A percentile compares a stretch with the other conserved stretches of the same genome.
Evolutionary conservation across 345 rosid species (phyloP).

Genomic region (Syzygium jambos): DNA sequence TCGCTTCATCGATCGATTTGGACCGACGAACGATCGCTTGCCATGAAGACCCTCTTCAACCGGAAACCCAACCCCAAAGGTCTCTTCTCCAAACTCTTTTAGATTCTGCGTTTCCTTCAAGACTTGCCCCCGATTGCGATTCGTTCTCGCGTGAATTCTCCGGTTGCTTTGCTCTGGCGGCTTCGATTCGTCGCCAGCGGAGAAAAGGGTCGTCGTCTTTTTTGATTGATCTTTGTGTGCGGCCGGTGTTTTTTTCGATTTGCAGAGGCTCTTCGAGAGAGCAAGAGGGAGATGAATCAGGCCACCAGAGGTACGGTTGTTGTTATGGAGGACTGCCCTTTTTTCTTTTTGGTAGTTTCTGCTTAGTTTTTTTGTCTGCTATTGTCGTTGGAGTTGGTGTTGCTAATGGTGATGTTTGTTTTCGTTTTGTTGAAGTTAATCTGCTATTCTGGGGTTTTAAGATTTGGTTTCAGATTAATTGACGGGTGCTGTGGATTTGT

Average conservation of each 20-base stretch:
- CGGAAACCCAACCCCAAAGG: constrained; percentile 77
- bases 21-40: background rate
- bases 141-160: background rate
- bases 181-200: background rate
- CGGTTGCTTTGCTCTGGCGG: background rate
- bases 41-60: constrained; percentile 52
- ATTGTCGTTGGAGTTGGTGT: background rate
- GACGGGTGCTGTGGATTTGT: background rate
- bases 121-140: background rate
- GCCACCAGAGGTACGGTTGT: constrained; percentile 75
- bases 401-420: background rate
- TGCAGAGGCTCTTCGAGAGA: constrained; percentile 87
- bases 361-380: background rate
- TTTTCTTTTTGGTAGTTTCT: background rate
- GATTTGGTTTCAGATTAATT: background rate
- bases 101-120: background rate
- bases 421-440: background rate
- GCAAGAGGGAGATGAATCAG: constrained; percentile 81
- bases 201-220: background rate
- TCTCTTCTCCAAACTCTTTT: background rate
- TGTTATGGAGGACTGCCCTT: background rate
- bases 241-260: background rate
- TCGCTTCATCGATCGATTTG: background rate
- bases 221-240: background rate
- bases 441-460: background rate